Evolutionary conservation across 2,329 filamentous ascomycete genomes (phyloP), one percentile per base, ranked within the genome.

Genomic region (Pseudocercospora eumusae): DNA sequence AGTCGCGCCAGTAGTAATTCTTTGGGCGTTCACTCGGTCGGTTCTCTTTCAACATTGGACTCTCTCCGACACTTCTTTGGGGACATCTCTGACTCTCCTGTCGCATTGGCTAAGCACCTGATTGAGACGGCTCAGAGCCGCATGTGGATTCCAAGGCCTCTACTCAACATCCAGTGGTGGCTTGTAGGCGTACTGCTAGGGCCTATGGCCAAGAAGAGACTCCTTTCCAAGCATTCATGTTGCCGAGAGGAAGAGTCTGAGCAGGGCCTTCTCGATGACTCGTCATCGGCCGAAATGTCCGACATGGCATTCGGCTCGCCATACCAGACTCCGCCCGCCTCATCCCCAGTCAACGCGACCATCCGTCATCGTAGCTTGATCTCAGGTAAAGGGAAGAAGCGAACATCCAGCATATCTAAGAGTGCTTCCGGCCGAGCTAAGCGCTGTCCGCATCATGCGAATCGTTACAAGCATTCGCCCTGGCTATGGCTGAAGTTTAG

Each of bases 401-500:
- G 70, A 6, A 56, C 61, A 18, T 47, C 61, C 45, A 56, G 59
- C 55, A 25, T 25, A 45, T 60, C 42, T 58, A 62, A 64, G 55
- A 27, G 27, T 53, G 33, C 23, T 64, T 56, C 49, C 20, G 59
- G 40, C 21, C 40, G 47, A 56, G 56, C 58, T 57, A 64, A 62
- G 61, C 45, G 57, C 59, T 65, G 61, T 54, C 53, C 60, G 7
- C 61, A 64, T 15, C 58, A 61, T 40, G 56, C 56, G 15, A 47
- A 56, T 18, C 58, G 66, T 3, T 63, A 57, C 55, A 67, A 70
- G 58, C 69, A 74, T 49, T 74, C 70, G 36, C 71, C 79, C 8
- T 74, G 72, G 60, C 68, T 81, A 40, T 82, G 80, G 80, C 70
- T 80, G 36, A 80, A 78, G 63, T 81, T 82, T 66, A 79, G 77